Evolutionary conservation across 768 basidiomycete species (phyloP).

Genomic region (Infundibulicybe gibba): DNA sequence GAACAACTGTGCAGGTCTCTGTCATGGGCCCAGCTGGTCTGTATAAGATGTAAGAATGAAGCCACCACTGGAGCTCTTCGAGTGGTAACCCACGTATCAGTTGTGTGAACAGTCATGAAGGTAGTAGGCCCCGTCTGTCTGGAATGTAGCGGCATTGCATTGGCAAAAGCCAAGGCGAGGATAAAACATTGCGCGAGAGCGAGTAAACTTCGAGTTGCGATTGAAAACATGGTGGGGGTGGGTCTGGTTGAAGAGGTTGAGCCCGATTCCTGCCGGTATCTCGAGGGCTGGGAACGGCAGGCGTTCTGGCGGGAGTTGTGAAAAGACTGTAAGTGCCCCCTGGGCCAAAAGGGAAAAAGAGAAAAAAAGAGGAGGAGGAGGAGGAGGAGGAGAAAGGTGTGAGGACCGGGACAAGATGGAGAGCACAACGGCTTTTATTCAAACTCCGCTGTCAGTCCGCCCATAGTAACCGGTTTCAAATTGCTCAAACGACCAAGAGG

Average conservation of each 20-base stretch:
- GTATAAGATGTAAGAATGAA: conserved; percentile 8
- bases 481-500: conserved; percentile 3
- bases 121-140: conserved; percentile 33
- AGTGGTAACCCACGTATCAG: conserved; percentile 39
- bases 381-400: conserved; percentile 21
- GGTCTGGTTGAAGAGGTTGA: conserved; percentile 26
- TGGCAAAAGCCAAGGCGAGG: conserved; percentile 23
- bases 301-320: conserved; percentile 20
- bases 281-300: conserved; percentile 28
- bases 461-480: conserved; percentile 3
- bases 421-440: conserved; percentile 3
- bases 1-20: conserved; percentile 55
- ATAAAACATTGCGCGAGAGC: conserved; percentile 31
- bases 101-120: conserved; percentile 39
- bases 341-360: conserved; percentile 25
- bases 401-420: conserved; percentile 11
- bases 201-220: conserved; percentile 22
- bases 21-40: conserved; percentile 49
- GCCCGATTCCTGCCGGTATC: conserved; percentile 50
- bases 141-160: conserved; percentile 32
- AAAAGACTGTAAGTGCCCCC: conserved; percentile 47
- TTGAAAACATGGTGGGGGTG: conserved; percentile 34
- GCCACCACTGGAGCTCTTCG: conserved; percentile 1
- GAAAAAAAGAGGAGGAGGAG: too few relatives aligned
- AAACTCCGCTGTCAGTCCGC: conserved; percentile 5